Evolutionary conservation across 139 green algal genomes (phyloP).

Genomic region (Astrephomene gubernaculifera): DNA sequence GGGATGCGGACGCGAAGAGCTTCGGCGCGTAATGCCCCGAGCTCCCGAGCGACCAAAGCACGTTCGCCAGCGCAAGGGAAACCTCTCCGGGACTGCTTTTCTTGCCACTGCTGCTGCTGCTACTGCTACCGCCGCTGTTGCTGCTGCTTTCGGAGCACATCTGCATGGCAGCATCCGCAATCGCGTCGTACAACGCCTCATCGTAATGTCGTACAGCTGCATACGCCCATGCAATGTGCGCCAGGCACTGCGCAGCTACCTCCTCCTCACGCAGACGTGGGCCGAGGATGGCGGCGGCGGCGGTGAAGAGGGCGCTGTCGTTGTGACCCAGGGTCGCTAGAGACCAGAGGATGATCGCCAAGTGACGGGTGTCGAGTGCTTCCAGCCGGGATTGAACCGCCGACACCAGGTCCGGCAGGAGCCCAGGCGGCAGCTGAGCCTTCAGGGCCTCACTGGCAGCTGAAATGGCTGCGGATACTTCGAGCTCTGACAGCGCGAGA

Average conservation of each 20-base stretch:
- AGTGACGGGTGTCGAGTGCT: background rate
- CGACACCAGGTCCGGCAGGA: background rate
- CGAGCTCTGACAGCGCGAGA: background rate
- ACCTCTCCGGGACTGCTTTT: background rate
- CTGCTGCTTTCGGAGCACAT: too few relatives aligned
- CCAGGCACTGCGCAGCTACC: background rate
- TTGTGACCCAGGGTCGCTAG: conserved; percentile 2
- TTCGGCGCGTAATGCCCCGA: background rate
- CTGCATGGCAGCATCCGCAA: background rate
- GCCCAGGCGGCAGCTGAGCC: background rate
- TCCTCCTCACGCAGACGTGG: background rate
- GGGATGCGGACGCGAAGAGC: background rate
- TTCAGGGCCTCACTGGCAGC: background rate
- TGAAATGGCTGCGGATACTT: background rate
- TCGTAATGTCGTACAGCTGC: conserved; percentile 13
- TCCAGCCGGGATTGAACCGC: background rate
- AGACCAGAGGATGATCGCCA: conserved; percentile 25
- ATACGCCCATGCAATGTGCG: conserved; percentile 29
- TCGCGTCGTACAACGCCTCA: conserved; percentile 6
- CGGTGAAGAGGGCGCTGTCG: conserved; percentile 14
- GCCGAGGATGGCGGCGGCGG: background rate
- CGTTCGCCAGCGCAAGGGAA: background rate
- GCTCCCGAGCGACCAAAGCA: conserved; percentile 31
- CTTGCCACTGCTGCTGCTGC: background rate
- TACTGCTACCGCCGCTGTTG: background rate